These are phyloP conservation scores for Rosa chinensis DNA, from an alignment of 306 rosid genomes.

Conservation along the genomic window DNA sequence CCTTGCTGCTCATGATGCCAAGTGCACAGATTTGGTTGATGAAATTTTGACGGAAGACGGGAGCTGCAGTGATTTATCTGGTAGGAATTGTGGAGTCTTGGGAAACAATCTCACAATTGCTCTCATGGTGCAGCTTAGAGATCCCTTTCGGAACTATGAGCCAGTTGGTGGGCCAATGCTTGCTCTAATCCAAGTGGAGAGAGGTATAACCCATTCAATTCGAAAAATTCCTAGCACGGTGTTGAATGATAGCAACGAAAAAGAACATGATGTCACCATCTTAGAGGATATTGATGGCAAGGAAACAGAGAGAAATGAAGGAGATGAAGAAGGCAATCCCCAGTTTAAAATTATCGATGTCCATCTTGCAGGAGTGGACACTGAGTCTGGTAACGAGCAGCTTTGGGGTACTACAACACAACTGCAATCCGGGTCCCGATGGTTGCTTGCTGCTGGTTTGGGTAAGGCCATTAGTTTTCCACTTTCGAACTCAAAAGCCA, in stretches of 20 bases:
- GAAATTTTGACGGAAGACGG: constrained; percentile 33
- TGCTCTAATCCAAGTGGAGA: constrained; percentile 57
- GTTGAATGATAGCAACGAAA: constrained; percentile 14
- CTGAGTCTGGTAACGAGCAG: constrained; percentile 33
- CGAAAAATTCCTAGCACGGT: constrained; percentile 10
- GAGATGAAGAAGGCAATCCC: constrained; percentile 14
- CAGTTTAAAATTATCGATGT: constrained; percentile 35
- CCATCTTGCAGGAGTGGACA: constrained; percentile 60
- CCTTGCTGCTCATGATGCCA: constrained; percentile 56
- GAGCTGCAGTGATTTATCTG: constrained; percentile 20
- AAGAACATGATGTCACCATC: constrained; percentile 12
- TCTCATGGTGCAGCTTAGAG: constrained; percentile 61
- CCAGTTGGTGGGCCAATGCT: constrained; percentile 71
- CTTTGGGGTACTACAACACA: constrained; percentile 60
- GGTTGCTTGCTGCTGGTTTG: constrained; percentile 70
- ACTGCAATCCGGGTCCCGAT: constrained; percentile 56
- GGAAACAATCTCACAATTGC: constrained; percentile 59
- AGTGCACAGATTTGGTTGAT: constrained; percentile 39
- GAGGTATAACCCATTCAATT: constrained; percentile 30
- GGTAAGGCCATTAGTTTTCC: constrained; percentile 41
- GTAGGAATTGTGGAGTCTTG: constrained; percentile 40
- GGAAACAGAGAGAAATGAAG: constrained; percentile 14
- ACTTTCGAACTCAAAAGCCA: constrained; percentile 44
- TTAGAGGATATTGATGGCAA: constrained; percentile 13
- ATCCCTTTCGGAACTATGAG: constrained; percentile 60